Evolutionary conservation across 768 basidiomycete species (phyloP).

Genomic region (Boletus tylopilopsis): DNA sequence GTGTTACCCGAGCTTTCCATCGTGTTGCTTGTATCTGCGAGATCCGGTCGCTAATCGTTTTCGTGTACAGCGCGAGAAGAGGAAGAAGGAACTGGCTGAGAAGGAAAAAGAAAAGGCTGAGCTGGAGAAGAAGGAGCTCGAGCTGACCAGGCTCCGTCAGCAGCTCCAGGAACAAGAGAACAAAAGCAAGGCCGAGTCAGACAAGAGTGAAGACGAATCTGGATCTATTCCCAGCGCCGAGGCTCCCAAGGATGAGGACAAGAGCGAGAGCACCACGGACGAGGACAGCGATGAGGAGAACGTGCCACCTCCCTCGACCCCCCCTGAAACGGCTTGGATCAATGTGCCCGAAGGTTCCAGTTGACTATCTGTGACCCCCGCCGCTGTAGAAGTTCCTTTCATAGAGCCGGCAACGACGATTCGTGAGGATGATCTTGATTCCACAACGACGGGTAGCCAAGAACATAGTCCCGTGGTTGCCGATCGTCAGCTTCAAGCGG

Average conservation of each 20-base stretch:
- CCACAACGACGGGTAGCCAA: conserved; percentile 19
- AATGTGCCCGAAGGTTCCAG: conserved; percentile 25
- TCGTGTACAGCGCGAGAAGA: conserved; percentile 38
- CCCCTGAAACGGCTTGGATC: conserved; percentile 30
- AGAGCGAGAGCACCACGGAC: conserved; percentile 32
- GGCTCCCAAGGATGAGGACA: conserved; percentile 26
- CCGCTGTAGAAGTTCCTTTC: conserved; percentile 15
- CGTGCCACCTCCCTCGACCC: conserved; percentile 30
- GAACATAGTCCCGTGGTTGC: conserved; percentile 17
- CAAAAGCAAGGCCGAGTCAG: conserved; percentile 41
- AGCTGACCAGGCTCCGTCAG: conserved; percentile 50
- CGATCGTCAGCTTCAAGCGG: conserved; percentile 23
- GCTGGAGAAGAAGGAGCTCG: conserved; percentile 61
- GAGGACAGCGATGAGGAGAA: conserved; percentile 44
- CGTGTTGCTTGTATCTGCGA: conserved; percentile 2
- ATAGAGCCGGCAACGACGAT: conserved; percentile 27
- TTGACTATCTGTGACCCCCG: conserved; percentile 27
- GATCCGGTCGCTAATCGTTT: conserved; percentile 4
- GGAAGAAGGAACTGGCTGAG: conserved; percentile 39
- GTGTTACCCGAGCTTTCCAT: conserved; percentile 17
- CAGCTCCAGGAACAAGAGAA: conserved; percentile 53
- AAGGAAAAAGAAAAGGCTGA: conserved; percentile 61
- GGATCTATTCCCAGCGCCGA: conserved; percentile 3
- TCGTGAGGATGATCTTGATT: conserved; percentile 18
- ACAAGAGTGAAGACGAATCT: conserved; percentile 41